Conservation (phyloP, 2,329 filamentous ascomycete species). For the Samsoniella hepiali region DNA sequence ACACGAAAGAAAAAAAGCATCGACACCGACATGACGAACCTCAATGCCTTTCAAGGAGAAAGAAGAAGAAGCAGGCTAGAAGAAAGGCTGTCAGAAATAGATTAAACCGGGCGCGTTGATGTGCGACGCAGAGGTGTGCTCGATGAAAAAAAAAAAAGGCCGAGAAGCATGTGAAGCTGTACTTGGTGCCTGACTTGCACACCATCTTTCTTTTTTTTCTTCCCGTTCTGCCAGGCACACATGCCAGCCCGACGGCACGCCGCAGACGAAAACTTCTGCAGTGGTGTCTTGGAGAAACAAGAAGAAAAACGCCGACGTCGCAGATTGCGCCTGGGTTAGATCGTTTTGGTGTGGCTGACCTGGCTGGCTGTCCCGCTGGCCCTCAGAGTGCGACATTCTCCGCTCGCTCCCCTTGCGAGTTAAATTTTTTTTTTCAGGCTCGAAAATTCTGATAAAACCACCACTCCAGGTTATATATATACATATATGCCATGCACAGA, state of each 20-base stretch:
- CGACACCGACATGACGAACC: no score
- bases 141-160: background rate
- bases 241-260: background rate
- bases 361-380: background rate
- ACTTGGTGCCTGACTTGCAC: slow-evolving; percentile 9
- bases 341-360: background rate
- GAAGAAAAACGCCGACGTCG: background rate
- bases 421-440: background rate
- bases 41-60: background rate
- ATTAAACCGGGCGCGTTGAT: background rate
- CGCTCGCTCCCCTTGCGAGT: background rate
- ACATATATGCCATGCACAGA: background rate
- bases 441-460: background rate
- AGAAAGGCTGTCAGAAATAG: background rate
- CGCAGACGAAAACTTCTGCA: background rate
- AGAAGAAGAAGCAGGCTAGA: background rate
- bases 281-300: background rate
- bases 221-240: background rate
- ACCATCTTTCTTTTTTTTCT: background rate
- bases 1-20: no score
- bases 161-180: slow-evolving; percentile 12
- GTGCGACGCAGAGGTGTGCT: background rate
- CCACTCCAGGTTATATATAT: background rate
- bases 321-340: background rate
- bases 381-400: background rate